Base-by-base conservation (phyloP, 2,329 filamentous ascomycete species). In the Sphaerulina musiva region DNA sequence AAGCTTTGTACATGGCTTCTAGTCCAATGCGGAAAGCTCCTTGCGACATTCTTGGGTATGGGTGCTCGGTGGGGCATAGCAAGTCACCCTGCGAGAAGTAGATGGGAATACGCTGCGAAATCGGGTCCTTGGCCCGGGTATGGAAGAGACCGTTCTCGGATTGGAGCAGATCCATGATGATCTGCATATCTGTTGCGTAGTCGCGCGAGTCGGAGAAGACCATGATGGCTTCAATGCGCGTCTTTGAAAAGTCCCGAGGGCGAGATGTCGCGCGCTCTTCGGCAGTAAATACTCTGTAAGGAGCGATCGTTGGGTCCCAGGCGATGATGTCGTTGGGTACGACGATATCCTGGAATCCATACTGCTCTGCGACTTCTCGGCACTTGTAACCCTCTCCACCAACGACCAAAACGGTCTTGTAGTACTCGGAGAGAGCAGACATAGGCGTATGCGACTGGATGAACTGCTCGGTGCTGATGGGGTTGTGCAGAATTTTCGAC, bases 361-460 rank as follows among this genome's bases (percentile, higher is more conserved):
- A 88, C 65, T 80, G 74, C 73, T 88, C 82, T 31, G 85, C 85
- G 2, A 87, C 84, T 64, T 86, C 83, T 48, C 85, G 83, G 73
- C 85, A 86, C 68, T 82, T 82, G 75, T 85, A 87, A 54, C 84
- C 85, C 68, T 89, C 85, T 64, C 86, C 86, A 69, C 86, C 86
- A 39, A 87, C 82, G 3, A 89, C 85, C 3, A 89, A 78, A 36
- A 89, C 85, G 2, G 85, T 88, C 63, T 82, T 79, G 76, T 88
- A 89, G 78, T 89, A 89, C 70, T 88, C 84, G 20, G 85, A 75
- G 64, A 89, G 73, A 44, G 85, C 86, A 55, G 84, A 83, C 86
- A 89, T 89, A 62, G 85, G 85, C 3, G 84, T 88, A 76, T 87
- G 85, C 1, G 82, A 85, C 71, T 88, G 85, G 67, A 88, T 87